Percentiles rank a stretch among this genome's conserved stretches.
Evolutionary conservation across 2,329 filamentous ascomycete species (phyloP).

Genomic region (Monilinia fructigena): DNA sequence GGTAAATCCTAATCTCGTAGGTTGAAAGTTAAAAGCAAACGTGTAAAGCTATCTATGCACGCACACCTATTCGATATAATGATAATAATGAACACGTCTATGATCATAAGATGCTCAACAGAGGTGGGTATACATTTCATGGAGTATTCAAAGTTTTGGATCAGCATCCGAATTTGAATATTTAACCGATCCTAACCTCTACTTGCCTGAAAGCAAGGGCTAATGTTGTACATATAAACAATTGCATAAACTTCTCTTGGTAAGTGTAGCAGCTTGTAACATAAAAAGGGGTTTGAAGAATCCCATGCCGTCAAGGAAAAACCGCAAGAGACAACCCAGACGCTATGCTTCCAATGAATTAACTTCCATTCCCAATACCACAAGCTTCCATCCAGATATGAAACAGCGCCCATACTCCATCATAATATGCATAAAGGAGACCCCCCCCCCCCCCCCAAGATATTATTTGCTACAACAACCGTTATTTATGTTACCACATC

Average conservation of each 20-base stretch:
- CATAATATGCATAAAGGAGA: slow-evolving; percentile 38
- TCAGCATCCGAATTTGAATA: slow-evolving; percentile 17
- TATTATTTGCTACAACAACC: slow-evolving; percentile 15
- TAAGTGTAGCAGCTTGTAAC: slow-evolving; percentile 29
- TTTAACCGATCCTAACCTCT: slow-evolving; percentile 31
- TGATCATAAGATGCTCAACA: not conserved
- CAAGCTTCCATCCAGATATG: slow-evolving; percentile 27
- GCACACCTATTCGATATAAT: too few species aligned
- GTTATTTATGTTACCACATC: slow-evolving; percentile 37
- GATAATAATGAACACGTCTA: not conserved
- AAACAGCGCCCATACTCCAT: slow-evolving; percentile 39
- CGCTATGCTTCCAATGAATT: slow-evolving; percentile 40
- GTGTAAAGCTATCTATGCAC: too few species aligned
- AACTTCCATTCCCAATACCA: slow-evolving; percentile 28
- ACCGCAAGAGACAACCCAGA: slow-evolving; percentile 31
- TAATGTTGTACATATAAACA: slow-evolving; percentile 38
- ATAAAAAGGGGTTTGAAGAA: slow-evolving; percentile 28
- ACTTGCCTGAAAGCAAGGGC: slow-evolving; percentile 30
- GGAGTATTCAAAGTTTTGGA: slow-evolving; percentile 20
- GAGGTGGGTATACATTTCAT: slow-evolving; percentile 9
- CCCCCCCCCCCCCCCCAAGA: not conserved
- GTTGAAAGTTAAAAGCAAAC: too few species aligned
- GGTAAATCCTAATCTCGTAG: not conserved
- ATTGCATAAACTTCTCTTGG: slow-evolving; percentile 24
- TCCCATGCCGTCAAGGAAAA: slow-evolving; percentile 2